These are phyloP conservation scores for Podaxis sp. DNA, from an alignment of 768 basidiomycete species.

Conservation along the genomic window DNA sequence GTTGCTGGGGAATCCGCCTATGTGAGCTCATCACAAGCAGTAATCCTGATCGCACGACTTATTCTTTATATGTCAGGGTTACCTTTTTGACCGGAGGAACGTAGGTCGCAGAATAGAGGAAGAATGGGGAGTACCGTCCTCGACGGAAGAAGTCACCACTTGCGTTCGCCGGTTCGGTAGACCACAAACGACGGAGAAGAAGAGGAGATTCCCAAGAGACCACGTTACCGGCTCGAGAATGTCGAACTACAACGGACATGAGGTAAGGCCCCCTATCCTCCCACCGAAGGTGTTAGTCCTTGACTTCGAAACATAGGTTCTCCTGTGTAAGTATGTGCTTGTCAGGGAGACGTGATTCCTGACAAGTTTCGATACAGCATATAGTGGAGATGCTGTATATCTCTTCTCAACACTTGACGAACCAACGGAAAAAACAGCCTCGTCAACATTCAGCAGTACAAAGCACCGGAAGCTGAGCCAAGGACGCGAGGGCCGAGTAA, in stretches of 20 bases:
- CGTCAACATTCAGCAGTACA: constrained; percentile 21
- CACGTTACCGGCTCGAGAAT: constrained; percentile 79
- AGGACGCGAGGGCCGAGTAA: constrained; percentile 9
- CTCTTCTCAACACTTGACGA: constrained; percentile 73
- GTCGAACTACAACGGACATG: constrained; percentile 69
- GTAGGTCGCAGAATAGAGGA: constrained; percentile 55
- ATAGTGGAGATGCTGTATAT: constrained; percentile 70
- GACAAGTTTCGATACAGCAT: constrained; percentile 46
- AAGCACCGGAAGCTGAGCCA: constrained; percentile 18
- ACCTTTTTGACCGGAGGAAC: constrained; percentile 82
- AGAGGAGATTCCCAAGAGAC: constrained; percentile 36
- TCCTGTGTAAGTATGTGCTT: constrained; percentile 51
- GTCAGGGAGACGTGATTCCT: neutral
- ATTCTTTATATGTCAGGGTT: constrained; percentile 47
- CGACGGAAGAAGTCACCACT: constrained; percentile 54
- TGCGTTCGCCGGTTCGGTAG: constrained; percentile 83
- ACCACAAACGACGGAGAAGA: constrained; percentile 23
- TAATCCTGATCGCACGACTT: neutral
- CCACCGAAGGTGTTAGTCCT: neutral
- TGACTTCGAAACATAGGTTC: constrained; percentile 40
- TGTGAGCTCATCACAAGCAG: constrained; percentile 40
- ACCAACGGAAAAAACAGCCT: constrained; percentile 29
- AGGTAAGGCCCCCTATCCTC: constrained; percentile 41
- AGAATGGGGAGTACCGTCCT: constrained; percentile 64
- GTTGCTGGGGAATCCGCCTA: constrained; percentile 80